Base-by-base conservation (phyloP, 768 basidiomycete genomes). In the Tulasnella sp. region DNA sequence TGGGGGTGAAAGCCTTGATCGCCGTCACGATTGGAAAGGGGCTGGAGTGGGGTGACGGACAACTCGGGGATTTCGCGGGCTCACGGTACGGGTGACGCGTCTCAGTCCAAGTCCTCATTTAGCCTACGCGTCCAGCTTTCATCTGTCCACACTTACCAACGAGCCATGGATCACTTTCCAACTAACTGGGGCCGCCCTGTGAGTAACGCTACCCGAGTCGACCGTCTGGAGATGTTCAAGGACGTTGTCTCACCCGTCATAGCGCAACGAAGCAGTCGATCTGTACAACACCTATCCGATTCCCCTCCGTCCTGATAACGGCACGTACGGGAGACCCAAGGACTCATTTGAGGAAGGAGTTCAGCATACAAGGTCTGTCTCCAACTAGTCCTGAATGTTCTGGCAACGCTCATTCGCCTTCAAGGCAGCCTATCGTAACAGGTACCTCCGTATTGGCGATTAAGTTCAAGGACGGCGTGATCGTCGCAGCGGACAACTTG, bases 401-500 rank as follows among this genome's bases (percentile, higher is more conserved):
- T 9, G 25, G 67, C 8, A 14, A 31, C 38, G n/a, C 38, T 67
- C 74, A 64, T 11, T 25, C 14, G 25, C 38, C 6, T 36, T n/a
- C 54, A 76, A 95, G 93, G 81, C 92, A 96, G 80, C 97, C 97
- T 12, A 91, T 99, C 77, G 94, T 98, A 11, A 99, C 97, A 0
- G 97, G 97, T 76, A 96, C 97, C n/a, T 93, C 92, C 76, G 95
- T 99, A 6, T 87, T 99, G 40, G 97, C 92, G 2, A 86, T 99
- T 83, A 93, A 93, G 84, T 99, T 88, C 87, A 95, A 96, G 83
- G 95, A 94, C 80, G 97, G 97, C 11, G 89, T 99, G 79, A 97
- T 99, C 93, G 90, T 99, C 87, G 96, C 97, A 38, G 96, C 97
- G 45, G 97, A 99, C 86, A 98, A 92, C 81, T 91, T 99, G 71